These are phyloP conservation scores for Boletus insuetus DNA, from an alignment of 768 basidiomycete genomes.

Conservation along the genomic window DNA sequence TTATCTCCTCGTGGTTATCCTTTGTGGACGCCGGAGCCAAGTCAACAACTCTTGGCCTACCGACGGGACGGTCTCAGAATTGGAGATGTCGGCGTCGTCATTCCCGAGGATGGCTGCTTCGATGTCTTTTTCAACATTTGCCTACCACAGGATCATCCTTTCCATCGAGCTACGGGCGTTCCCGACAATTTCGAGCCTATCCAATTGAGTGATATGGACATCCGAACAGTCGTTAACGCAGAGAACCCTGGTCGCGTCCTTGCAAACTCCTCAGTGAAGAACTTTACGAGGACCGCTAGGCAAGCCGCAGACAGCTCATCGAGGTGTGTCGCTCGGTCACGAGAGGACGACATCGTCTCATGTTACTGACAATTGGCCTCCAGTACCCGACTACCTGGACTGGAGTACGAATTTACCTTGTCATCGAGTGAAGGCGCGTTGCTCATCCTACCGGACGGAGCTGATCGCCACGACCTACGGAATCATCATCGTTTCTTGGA, in stretches of 20 bases:
- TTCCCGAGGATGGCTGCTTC: neutral
- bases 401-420: slow-evolving; percentile 5
- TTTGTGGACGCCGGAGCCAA: slow-evolving; percentile 31
- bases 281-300: neutral
- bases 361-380: neutral
- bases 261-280: slow-evolving; percentile 4
- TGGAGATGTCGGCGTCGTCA: slow-evolving; percentile 34
- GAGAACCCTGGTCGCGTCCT: slow-evolving; percentile 8
- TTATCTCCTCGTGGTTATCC: slow-evolving; percentile 27
- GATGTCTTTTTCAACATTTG: slow-evolving; percentile 20
- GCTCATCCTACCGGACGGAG: slow-evolving; percentile 31
- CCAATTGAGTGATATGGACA: neutral
- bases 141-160: slow-evolving; percentile 29
- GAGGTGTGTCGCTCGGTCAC: neutral
- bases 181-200: slow-evolving; percentile 29
- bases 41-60: slow-evolving; percentile 21
- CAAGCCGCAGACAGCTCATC: neutral
- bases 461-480: slow-evolving; percentile 17
- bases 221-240: neutral
- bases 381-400: neutral
- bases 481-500: slow-evolving; percentile 17
- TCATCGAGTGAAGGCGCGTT: slow-evolving; percentile 28
- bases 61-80: slow-evolving; percentile 27
- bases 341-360: neutral
- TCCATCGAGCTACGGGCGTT: slow-evolving; percentile 13